Evolutionary conservation across 345 rosid species (phyloP).

Genomic region (Bruguiera gymnorhiza): DNA sequence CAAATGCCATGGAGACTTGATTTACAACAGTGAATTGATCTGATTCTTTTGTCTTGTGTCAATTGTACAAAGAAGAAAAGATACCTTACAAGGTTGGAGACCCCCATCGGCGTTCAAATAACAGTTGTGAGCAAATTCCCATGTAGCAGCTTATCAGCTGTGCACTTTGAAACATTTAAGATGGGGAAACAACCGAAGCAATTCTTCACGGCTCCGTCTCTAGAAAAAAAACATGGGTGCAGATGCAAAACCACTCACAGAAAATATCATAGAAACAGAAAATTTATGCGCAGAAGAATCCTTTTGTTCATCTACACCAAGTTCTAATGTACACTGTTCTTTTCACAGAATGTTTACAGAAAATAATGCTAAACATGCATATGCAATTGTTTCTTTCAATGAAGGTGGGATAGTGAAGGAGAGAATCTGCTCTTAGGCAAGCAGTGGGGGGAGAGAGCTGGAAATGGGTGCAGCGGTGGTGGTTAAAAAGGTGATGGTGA

Average conservation of each 20-base stretch:
- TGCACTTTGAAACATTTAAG: constrained; percentile 86
- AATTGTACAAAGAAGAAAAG: background rate
- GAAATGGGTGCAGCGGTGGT: too few species aligned
- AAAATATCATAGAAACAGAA: background rate
- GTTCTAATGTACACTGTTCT: too few species aligned
- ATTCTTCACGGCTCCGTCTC: constrained; percentile 67
- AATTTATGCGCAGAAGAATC: background rate
- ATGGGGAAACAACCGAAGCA: constrained; percentile 69
- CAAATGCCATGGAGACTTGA: too few species aligned
- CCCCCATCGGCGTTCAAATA: background rate
- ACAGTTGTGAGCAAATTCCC: background rate
- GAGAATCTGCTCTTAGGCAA: too few species aligned
- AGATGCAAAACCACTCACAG: background rate
- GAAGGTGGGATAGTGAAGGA: too few species aligned
- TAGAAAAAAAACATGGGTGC: constrained; percentile 26
- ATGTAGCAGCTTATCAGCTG: constrained; percentile 43
- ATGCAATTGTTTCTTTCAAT: too few species aligned
- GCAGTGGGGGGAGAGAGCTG: too few species aligned
- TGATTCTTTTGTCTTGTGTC: background rate
- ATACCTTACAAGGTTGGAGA: background rate
- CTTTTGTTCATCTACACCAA: background rate
- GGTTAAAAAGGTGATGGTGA: too few species aligned
- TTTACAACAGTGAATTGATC: too few species aligned
- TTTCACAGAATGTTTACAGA: too few species aligned
- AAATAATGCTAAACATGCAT: too few species aligned